Base-by-base conservation (phyloP, 1,139 yeast species). In the Geotrichum phurueaensis region DNA sequence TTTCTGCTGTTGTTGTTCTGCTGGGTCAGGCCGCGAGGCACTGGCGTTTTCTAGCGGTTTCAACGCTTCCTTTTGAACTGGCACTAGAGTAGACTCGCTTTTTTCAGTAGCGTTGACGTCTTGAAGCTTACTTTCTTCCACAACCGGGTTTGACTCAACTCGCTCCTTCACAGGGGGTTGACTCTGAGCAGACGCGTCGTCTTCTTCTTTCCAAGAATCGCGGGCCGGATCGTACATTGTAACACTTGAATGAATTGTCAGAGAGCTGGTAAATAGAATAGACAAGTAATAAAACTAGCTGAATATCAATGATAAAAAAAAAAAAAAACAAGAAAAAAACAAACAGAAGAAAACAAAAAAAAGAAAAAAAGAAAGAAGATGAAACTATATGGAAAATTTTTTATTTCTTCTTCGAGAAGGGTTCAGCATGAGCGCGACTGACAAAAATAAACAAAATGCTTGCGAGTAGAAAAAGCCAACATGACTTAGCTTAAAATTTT, bases 201-300 rank as follows among this genome's bases (percentile, higher is more conserved):
- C 65, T 5, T 63, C 69, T 10, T 62, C 62, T 13, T 61, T 66
- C 72, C 73, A 71, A 20, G 70, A 63, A 59, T 71, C 74, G 60
- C 74, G 59, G 0, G 73, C 74, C 13, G 74, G 74, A 57, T 71
- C 74, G 64, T 71, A 71, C 74, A 71, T 71, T 49, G 39, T 54
- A 53, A 18, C 15, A 48, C 25, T 22, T 48, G 15, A 15, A 18
- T 48, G 20, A 15, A 15, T 39, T 15, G 45, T 48, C 51, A 48
- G 18, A 48, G 51, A 48, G 6, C 27, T 25, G 22, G 29, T 22
- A 15, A 48, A 25, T 48, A 48, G 12, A 48, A 48, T 13, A 48
- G 15, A 48, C 15, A 18, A 23, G 29, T 10, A 20, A 20, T 5
- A 48, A 10, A 48, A 1, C 12, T 43, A 43, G 12, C 49, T 15